Evolutionary conservation across 768 basidiomycete genomes (phyloP), one percentile per base, ranked within the genome.

Genomic region (Tulasnella sp.): DNA sequence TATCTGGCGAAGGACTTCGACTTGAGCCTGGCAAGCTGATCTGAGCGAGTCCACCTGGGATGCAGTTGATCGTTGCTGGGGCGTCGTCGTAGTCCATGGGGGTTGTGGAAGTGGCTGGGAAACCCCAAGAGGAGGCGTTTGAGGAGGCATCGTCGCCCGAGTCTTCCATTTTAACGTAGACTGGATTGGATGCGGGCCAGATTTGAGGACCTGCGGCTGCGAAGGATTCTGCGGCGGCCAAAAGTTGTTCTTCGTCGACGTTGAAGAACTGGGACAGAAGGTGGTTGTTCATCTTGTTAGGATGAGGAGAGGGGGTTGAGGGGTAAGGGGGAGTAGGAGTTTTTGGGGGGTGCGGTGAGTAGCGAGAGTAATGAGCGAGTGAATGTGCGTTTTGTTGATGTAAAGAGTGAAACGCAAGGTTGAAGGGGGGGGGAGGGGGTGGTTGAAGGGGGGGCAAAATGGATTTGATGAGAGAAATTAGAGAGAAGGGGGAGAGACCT

Each of bases 41-140:
- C 77, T 54, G 77, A 75, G 70, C 45, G 72, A 58, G 74, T 39
- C 69, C 77, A 71, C 64, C 77, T 25, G 38, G 78, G 74, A 71
- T 77, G 78, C 52, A 79, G 78, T 42, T 58, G 38, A 67, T 52
- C 38, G 38, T 64, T 45, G 49, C 42, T 37, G 52, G 69, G 5
- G 49, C 81, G 77, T 17, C 58, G 85, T 80, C 40, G 79, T 39
- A 85, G 81, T 11, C 87, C 85, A 72, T 84, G 85, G 5, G 87
- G 85, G 14, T 85, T 83, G 82, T 88, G 86, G 85, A 82, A 75
- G 83, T 80, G 58, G 89, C 88, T 58, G 89, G 88, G 80, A 88
- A 85, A 67, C 91, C 76, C 92, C 54, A 93, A 92, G 78, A 86
- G 85, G 80, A n/a, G 68, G 36, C 36, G 68, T 70, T 42, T 31